These are phyloP conservation scores for Cytospora paraplurivora DNA, from an alignment of 2,329 filamentous ascomycete genomes.

Conservation along the genomic window DNA sequence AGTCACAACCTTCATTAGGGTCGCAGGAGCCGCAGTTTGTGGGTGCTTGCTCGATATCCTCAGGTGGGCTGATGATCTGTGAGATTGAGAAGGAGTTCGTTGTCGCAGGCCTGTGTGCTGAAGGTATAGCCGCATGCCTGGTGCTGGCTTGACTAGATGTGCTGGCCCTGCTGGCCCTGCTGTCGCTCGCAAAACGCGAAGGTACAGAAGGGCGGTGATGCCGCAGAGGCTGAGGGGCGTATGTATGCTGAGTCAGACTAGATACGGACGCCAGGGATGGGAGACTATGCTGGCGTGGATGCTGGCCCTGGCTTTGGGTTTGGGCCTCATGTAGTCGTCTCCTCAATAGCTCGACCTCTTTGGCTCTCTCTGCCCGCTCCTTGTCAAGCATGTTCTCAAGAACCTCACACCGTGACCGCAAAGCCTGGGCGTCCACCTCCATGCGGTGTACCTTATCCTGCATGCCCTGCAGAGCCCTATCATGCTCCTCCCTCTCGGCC, in stretches of 20 bases:
- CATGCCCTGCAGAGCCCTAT: slow-evolving; percentile 59
- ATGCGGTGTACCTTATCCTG: slow-evolving; percentile 60
- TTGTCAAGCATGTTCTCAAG: slow-evolving; percentile 66
- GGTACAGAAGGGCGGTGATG: slow-evolving; percentile 28
- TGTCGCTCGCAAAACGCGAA: slow-evolving; percentile 20
- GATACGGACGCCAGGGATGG: slow-evolving; percentile 26
- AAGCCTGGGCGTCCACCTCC: slow-evolving; percentile 67
- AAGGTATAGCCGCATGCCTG: slow-evolving; percentile 26
- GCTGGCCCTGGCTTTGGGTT: slow-evolving; percentile 14
- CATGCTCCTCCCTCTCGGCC: slow-evolving; percentile 58
- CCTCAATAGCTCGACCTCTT: slow-evolving; percentile 26
- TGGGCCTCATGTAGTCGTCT: slow-evolving; percentile 25
- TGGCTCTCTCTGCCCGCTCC: slow-evolving; percentile 52
- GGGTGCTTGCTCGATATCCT: slow-evolving; percentile 42
- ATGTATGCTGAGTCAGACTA: slow-evolving; percentile 18
- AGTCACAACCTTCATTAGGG: slow-evolving; percentile 56
- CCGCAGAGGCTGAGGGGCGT: slow-evolving; percentile 25
- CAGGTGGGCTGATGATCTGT: slow-evolving; percentile 59
- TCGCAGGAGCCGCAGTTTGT: slow-evolving; percentile 60
- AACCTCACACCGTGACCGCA: slow-evolving; percentile 61
- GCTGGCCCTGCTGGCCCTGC: slow-evolving; percentile 28
- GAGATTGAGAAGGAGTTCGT: slow-evolving; percentile 53
- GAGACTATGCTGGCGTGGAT: slow-evolving; percentile 27
- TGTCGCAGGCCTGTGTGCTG: slow-evolving; percentile 34
- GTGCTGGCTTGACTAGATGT: slow-evolving; percentile 26